These are phyloP conservation scores for Cymbopogon flexuosus DNA, from an alignment of 202 grass and related monocot species.

Conservation along the genomic window DNA sequence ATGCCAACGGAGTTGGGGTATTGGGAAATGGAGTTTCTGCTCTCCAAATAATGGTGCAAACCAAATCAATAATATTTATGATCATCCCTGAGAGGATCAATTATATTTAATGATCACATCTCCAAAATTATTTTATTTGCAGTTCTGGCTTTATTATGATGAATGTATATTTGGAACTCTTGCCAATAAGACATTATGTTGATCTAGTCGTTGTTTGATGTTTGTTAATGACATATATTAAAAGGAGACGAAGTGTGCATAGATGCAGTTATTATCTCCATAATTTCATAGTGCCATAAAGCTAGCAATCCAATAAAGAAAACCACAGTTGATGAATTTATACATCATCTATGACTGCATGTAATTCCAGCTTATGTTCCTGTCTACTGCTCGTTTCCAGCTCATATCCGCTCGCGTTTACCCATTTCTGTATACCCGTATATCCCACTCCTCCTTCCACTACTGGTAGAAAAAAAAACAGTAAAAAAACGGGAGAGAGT, in stretches of 20 bases:
- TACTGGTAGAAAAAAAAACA: too few species aligned
- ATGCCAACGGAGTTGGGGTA: neutral
- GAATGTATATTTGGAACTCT: neutral
- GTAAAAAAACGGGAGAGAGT: too few species aligned
- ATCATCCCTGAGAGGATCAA: neutral
- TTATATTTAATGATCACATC: neutral
- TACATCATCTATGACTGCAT: too few species aligned
- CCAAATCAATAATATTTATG: neutral
- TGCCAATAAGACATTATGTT: neutral
- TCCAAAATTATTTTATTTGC: neutral
- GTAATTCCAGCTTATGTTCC: too few species aligned
- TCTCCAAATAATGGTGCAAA: conserved; percentile 1
- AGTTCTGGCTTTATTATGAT: neutral
- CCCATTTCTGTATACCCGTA: too few species aligned
- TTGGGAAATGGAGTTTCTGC: neutral
- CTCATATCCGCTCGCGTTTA: too few species aligned
- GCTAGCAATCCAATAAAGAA: neutral
- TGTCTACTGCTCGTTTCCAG: too few species aligned
- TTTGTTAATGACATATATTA: neutral
- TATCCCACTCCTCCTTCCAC: too few species aligned
- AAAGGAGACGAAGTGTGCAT: neutral
- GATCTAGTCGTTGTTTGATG: neutral
- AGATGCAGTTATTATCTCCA: neutral
- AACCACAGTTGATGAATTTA: neutral
- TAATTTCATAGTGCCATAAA: neutral